Conservation (phyloP, 345 rosid species). For the Hypericum androsaemum region DNA sequence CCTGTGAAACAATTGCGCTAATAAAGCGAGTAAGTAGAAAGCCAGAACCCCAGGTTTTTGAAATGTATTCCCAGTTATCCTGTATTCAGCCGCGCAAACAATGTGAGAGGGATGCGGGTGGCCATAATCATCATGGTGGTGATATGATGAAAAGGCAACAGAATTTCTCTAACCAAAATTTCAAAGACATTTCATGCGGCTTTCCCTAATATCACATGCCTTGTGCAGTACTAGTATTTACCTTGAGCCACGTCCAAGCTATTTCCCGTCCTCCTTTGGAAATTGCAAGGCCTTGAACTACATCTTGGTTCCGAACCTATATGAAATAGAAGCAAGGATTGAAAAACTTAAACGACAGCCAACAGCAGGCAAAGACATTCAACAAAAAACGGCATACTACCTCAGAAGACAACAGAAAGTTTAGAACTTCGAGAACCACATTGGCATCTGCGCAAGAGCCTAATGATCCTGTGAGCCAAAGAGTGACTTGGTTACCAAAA, state of each 20-base stretch:
- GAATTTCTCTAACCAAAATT: background rate
- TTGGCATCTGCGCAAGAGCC: constrained; percentile 56
- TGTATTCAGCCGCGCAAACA: constrained; percentile 13
- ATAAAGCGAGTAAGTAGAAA: constrained; percentile 62
- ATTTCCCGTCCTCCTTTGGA: constrained; percentile 82
- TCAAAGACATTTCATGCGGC: too few species aligned
- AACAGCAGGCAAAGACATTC: background rate
- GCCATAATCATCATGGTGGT: too few species aligned
- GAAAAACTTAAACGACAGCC: background rate
- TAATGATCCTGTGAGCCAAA: constrained; percentile 47
- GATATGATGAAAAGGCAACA: background rate
- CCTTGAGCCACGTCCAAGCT: constrained; percentile 92
- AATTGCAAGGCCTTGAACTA: constrained; percentile 58
- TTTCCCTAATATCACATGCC: background rate
- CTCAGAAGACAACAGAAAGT: constrained; percentile 69
- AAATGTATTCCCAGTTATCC: constrained; percentile 75
- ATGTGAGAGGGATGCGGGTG: background rate
- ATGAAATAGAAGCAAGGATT: constrained; percentile 1
- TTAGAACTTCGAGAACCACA: constrained; percentile 57
- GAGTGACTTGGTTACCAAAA: constrained; percentile 1
- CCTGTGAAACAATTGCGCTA: constrained; percentile 70
- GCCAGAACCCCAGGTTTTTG: constrained; percentile 61
- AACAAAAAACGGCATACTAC: constrained; percentile 21
- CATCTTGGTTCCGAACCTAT: constrained; percentile 91
- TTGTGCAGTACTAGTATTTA: constrained; percentile 8